Conservation (phyloP, 495 filamentous ascomycete genomes). For the Lasiosphaeria ovina region DNA sequence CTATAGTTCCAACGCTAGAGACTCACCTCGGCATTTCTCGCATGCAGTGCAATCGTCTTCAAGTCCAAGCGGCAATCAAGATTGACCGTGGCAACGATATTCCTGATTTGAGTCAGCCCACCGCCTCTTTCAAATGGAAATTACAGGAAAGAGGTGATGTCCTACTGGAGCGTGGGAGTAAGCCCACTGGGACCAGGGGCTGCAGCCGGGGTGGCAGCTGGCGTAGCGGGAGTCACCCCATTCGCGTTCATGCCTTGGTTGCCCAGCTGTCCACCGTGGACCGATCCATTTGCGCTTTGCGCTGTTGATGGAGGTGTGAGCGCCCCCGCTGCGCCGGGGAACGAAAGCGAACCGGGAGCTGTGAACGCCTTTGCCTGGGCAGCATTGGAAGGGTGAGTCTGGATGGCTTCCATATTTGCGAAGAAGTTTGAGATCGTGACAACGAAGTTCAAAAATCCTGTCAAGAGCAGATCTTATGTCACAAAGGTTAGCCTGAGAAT, state of each 20-base stretch:
- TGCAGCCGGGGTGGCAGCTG: slow-evolving; percentile 87
- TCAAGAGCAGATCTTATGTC: slow-evolving; percentile 24
- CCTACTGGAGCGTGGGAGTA: slow-evolving; percentile 94
- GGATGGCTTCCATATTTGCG: slow-evolving; percentile 76
- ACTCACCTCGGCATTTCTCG: slow-evolving; percentile 82
- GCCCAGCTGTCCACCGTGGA: slow-evolving; percentile 60
- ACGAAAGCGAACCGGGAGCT: slow-evolving; percentile 83
- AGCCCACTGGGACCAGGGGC: slow-evolving; percentile 74
- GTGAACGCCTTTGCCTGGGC: slow-evolving; percentile 90
- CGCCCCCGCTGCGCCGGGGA: slow-evolving; percentile 78
- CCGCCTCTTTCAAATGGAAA: slow-evolving; percentile 28
- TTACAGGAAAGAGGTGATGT: slow-evolving; percentile 50
- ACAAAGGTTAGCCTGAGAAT: slow-evolving; percentile 13
- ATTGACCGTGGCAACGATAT: slow-evolving; percentile 99
- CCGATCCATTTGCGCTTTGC: slow-evolving; percentile 44
- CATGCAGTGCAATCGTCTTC: slow-evolving; percentile 98
- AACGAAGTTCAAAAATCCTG: slow-evolving; percentile 8
- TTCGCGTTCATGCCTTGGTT: slow-evolving; percentile 59
- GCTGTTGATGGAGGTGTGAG: slow-evolving; percentile 70
- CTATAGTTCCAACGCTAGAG: background rate
- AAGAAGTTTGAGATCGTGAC: slow-evolving; percentile 12
- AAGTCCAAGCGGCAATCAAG: slow-evolving; percentile 96
- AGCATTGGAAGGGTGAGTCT: slow-evolving; percentile 84
- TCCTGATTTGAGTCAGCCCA: slow-evolving; percentile 75
- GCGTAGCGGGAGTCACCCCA: slow-evolving; percentile 92